Evolutionary conservation across 768 basidiomycete species (phyloP), one percentile per base, ranked within the genome.

Genomic region (Psilocybe subaeruginosa): DNA sequence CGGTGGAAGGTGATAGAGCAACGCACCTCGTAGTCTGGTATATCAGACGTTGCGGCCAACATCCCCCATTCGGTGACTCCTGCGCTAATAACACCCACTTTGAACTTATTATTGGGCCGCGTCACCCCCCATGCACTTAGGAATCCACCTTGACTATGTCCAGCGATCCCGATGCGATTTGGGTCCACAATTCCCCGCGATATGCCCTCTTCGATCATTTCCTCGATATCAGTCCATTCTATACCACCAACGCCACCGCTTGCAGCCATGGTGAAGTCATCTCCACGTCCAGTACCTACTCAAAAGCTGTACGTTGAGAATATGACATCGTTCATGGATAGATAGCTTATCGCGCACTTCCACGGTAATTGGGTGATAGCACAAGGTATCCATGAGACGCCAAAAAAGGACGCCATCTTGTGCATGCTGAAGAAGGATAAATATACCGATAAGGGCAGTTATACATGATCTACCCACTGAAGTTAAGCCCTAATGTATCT

Each of bases 51-150:
- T 2, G 62, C 62, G 14, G 62, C 58, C 58, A 63, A 45, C 8
- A 63, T 45, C 2, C 62, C 62, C 62, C 62, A 63, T 27, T 63
- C 62, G 0, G 53, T 63, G 30, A 63, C 54, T 19, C 62, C 62
- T 43, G 62, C 62, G 5, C 62, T 58, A 23, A 63, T 55, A 6
- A 63, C 50, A 19, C 54, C 62, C 6, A 59, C 54, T 23, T 59
- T 63, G 35, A 63, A 63, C 27, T 43, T 63, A 33, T 52, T 59
- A 33, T 59, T 56, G 1, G 62, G 62, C 49, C 62, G 23, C 17
- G 62, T 63, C 39, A 54, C 39, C 8, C 62, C 62, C 49, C 57
- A 45, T 8, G 62, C 62, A 2, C 57, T 54, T 14, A 59, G 49
- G 41, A 55, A 63, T 16, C 62, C 62, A 16, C 62, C 62, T 46